These are phyloP conservation scores for Geotrichum siamense DNA, from an alignment of 1,139 yeast species.

Conservation along the genomic window DNA sequence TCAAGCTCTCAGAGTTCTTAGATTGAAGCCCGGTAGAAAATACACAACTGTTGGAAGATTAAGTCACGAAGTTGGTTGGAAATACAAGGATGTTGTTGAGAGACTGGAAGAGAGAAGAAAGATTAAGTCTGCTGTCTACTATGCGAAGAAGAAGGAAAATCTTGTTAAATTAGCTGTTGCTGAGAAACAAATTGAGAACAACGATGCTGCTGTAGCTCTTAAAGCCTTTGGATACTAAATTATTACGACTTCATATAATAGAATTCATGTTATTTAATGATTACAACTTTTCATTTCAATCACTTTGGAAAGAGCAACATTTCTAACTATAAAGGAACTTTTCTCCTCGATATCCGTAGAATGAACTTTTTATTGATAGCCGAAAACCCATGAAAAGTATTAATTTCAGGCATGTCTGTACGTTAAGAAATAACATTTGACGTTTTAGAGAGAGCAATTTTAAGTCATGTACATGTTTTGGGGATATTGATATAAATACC, in stretches of 20 bases:
- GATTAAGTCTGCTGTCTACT: slow-evolving; percentile 98
- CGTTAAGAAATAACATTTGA: too few relatives aligned
- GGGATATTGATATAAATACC: too few relatives aligned
- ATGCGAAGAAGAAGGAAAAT: slow-evolving; percentile 97
- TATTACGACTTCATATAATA: background rate
- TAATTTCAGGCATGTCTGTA: too few relatives aligned
- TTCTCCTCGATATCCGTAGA: too few relatives aligned
- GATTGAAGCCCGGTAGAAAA: slow-evolving; percentile 99
- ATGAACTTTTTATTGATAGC: too few relatives aligned
- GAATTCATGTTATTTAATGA: too few relatives aligned
- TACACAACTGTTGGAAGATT: slow-evolving; percentile 97
- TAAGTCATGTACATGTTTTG: too few relatives aligned
- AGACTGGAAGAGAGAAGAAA: slow-evolving; percentile 99
- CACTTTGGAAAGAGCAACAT: too few relatives aligned
- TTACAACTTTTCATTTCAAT: too few relatives aligned
- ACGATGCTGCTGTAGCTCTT: slow-evolving; percentile 16
- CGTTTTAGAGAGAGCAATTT: too few relatives aligned
- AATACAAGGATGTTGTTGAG: slow-evolving; percentile 96
- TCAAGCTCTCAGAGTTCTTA: slow-evolving; percentile 97
- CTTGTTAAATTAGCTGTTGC: slow-evolving; percentile 87
- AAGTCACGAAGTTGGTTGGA: slow-evolving; percentile 98
- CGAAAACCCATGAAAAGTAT: too few relatives aligned
- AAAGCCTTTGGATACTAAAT: slow-evolving; percentile 17
- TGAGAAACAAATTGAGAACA: slow-evolving; percentile 15
- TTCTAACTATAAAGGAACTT: too few relatives aligned